Conservation (phyloP, 1,139 yeast species). For the Pichia sp. region DNA sequence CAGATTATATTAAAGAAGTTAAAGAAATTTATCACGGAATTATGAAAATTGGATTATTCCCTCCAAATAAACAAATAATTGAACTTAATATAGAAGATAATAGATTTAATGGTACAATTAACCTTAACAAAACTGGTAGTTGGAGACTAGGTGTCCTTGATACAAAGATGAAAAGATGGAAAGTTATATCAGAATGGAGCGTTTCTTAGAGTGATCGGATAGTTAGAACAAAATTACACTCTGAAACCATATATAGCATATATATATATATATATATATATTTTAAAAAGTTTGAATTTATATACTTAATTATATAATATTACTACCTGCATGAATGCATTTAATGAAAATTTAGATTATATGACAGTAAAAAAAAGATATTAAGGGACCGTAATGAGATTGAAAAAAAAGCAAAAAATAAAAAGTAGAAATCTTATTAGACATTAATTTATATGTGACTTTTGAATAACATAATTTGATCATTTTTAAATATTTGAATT, state of each 20-base stretch:
- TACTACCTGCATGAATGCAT: no score
- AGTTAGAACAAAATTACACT: conserved; percentile 1
- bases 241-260: neutral
- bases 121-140: conserved; percentile 64
- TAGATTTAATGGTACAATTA: conserved; percentile 53
- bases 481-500: neutral
- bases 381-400: no score
- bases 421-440: no score
- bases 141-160: conserved; percentile 83
- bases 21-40: conserved; percentile 36
- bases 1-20: conserved; percentile 7
- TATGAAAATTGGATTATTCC: conserved; percentile 16
- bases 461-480: neutral
- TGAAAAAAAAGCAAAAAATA: no score
- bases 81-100: conserved; percentile 47
- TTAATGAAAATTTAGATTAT: no score
- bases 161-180: conserved; percentile 78
- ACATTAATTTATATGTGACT: no score
- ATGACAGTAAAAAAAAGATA: no score
- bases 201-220: conserved; percentile 8
- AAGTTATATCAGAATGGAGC: conserved; percentile 89
- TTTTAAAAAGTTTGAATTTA: no score
- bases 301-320: no score
- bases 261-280: no score
- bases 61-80: conserved; percentile 31